A percentile compares a stretch with the other conserved stretches of the same genome.
These are phyloP conservation scores for Fusarium duplospermum DNA, from an alignment of 2,329 filamentous ascomycete species.

Conservation along the genomic window DNA sequence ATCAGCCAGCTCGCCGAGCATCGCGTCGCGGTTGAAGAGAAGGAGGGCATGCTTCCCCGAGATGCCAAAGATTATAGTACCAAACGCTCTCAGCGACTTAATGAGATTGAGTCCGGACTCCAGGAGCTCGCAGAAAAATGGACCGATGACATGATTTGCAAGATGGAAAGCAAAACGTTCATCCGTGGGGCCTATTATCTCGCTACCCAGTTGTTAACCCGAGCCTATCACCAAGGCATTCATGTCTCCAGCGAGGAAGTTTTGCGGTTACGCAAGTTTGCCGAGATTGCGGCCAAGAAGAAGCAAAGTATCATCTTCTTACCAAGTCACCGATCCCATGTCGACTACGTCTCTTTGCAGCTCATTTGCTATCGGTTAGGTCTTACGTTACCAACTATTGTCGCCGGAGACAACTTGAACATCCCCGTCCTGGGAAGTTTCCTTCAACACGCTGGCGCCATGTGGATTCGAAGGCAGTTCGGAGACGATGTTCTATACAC, in stretches of 20 bases:
- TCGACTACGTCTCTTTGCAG: conserved; percentile 95
- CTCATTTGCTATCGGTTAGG: conserved; percentile 95
- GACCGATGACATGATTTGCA: conserved; percentile 98
- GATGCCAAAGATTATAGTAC: conserved; percentile 64
- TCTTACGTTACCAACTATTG: conserved; percentile 87
- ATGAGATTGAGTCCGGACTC: conserved; percentile 78
- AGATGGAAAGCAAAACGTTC: conserved; percentile 95
- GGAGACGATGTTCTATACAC: conserved; percentile 91
- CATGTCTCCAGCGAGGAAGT: conserved; percentile 97
- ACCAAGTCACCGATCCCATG: conserved; percentile 93
- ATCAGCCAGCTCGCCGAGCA: conserved; percentile 81
- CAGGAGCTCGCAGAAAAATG: conserved; percentile 85
- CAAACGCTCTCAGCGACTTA: conserved; percentile 65
- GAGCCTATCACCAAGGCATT: conserved; percentile 96
- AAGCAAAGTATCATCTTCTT: conserved; percentile 97
- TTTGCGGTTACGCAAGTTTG: conserved; percentile 81
- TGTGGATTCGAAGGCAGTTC: conserved; percentile 95
- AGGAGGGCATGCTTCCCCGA: conserved; percentile 74
- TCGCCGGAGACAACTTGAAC: conserved; percentile 96
- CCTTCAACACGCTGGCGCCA: conserved; percentile 93
- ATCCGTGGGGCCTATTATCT: conserved; percentile 94
- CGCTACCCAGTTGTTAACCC: conserved; percentile 85
- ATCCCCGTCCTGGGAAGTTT: conserved; percentile 91
- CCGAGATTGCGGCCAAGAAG: conserved; percentile 82
- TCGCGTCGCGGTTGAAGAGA: conserved; percentile 80